These are phyloP conservation scores for Henningerozyma blattae DNA, from an alignment of 805 yeast species.

Conservation along the genomic window DNA sequence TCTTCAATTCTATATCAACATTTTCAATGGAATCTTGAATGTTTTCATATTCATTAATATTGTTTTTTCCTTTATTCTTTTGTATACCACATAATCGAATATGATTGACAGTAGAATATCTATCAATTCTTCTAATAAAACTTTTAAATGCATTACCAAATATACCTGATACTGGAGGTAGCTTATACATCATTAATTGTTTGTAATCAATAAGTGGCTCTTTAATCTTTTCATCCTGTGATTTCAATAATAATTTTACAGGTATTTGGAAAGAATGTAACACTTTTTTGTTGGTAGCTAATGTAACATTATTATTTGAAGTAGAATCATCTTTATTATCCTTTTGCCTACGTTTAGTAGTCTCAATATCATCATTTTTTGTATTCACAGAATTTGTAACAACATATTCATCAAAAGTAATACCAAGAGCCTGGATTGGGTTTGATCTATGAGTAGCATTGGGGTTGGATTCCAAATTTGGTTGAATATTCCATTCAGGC, in stretches of 20 bases:
- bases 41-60: constrained; percentile 1
- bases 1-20: constrained; percentile 8
- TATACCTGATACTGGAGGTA: constrained; percentile 24
- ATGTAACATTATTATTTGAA: constrained; percentile 1
- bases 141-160: constrained; percentile 34
- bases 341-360: neutral
- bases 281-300: constrained; percentile 26
- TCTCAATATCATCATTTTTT: constrained; percentile 2
- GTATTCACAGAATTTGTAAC: constrained; percentile 6
- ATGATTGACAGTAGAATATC: constrained; percentile 43
- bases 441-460: constrained; percentile 6
- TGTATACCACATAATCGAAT: constrained; percentile 35
- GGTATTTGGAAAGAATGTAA: constrained; percentile 64
- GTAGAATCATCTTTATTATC: constrained; percentile 3
- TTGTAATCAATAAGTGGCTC: constrained; percentile 55
- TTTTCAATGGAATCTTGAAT: constrained; percentile 2
- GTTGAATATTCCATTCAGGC: constrained; percentile 17
- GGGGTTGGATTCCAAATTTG: neutral
- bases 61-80: constrained; percentile 2
- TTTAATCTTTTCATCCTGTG: constrained; percentile 37
- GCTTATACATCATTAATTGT: constrained; percentile 40
- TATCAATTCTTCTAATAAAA: constrained; percentile 50
- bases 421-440: constrained; percentile 18
- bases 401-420: constrained; percentile 21
- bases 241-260: constrained; percentile 45